Evolutionary conservation across 495 filamentous ascomycete species (phyloP), one percentile per base, ranked within the genome.

Genomic region (Penicillium taxi): DNA sequence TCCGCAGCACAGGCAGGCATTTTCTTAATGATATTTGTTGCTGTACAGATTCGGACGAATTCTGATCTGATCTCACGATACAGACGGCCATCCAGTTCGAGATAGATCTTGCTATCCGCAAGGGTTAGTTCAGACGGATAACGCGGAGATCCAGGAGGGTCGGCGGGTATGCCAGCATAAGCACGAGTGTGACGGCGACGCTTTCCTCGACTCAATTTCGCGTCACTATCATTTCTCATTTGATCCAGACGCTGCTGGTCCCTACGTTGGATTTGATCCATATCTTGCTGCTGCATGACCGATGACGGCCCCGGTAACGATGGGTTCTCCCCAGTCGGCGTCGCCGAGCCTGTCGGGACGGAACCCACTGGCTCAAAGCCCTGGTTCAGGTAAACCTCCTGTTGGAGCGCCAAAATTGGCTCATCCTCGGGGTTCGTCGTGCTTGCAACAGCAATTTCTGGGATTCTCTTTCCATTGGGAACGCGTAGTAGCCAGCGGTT

Each of bases 81-180:
- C 30, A 70, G 58, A 2, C 63, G 50, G 37, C 69, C 74, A 50
- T 82, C 78, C 27, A 90, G 62, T 31, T 63, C 70, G 23, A 91
- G 63, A 47, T 77, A 79, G 12, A 69, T 66, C 50, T 87, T 86
- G 59, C 79, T 76, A 50, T 91, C 84, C 47, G 84, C 79, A 37
- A 91, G 73, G 1, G 85, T 87, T 7, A 80, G 86, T 51, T 90
- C 85, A 5, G 82, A 87, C 0, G 82, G 82, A 52, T 82, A 89
- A 29, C 85, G 76, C 25, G 84, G 84, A 11, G 82, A 82, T 12
- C 73, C 75, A 4, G 80, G 78, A 14, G 80, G 80, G 59, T 89
- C 84, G 27, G 84, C 72, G 9, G 82, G 81, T 19, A 89, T 50
- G 5, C 81, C 81, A 24, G 77, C 81, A 73, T 75, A 86, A 7